Base-by-base conservation (phyloP, 2,329 filamentous ascomycete genomes). In the Epichloe sibirici region DNA sequence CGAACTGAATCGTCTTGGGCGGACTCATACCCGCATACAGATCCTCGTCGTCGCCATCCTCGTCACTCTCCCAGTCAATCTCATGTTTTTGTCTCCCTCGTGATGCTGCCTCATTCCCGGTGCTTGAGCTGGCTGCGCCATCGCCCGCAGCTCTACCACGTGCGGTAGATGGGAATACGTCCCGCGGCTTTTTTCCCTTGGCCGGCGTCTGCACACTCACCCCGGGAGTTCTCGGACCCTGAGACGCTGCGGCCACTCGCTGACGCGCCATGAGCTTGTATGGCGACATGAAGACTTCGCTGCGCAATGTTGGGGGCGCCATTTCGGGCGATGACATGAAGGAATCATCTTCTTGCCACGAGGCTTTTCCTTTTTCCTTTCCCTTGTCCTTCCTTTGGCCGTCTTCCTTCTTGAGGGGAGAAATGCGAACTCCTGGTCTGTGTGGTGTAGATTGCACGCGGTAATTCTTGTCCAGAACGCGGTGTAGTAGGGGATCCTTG, bases 381-480 rank as follows among this genome's bases (percentile, higher is more conserved):
- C 15, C 47, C 8, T 63, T 65, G 49, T 60, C 58, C 35, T 51
- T 57, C 34, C 50, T 50, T 38, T 48, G 38, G 43, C 40, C 46
- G 11, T 40, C 23, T 37, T 51, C 48, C 42, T 52, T 63, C 55
- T 74, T 75, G 51, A 74, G 63, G 1, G 75, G 74, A 7, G 74
- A 76, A 44, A 74, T 66, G 38, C 70, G 71, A 35, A 66, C 61
- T 3, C 68, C 59, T 3, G 65, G 63, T 62, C 82, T 85, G 59
- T 93, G 83, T 0, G 93, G 93, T 9, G 93, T 98, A 5, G 91
- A 89, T 68, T 94, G 88, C 25, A 98, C 77, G 35, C 91, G 88
- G 72, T 95, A 98, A 53, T 87, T 96, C 70, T 94, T 96, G 73
- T 97, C 90, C 5, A 95, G 80, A n/a, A 97, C 77, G 54, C 86